Evolutionary conservation across 2,329 filamentous ascomycete genomes (phyloP), one percentile per base, ranked within the genome.

Genomic region (Colletotrichum noveboracense): DNA sequence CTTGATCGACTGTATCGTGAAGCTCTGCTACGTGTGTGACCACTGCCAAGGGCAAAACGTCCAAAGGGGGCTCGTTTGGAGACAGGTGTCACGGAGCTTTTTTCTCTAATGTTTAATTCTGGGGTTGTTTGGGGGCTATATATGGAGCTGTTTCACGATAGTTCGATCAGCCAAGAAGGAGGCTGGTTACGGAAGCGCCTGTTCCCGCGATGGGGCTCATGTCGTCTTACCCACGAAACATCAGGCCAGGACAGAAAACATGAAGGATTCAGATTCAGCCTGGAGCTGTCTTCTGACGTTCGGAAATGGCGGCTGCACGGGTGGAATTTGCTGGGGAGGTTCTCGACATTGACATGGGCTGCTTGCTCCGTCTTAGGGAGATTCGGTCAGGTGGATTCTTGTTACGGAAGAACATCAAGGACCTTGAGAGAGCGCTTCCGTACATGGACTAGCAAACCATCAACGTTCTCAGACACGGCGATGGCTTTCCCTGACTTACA

Each of bases 121-220:
- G 55, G 64, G 34, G 43, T 52, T 16, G 48, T 24, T 48, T 55
- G 62, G 62, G 34, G 9, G 24, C 55, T 62, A 70, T 26, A 62
- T 62, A 70, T 62, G 36, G 67, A 62, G 38, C 30, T 38, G 74
- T 74, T 60, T 76, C 74, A 76, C 74, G 58, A 76, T 55, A 38
- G 58, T 73, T 60, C 34, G 58, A 66, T 65, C 64, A 56, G 48
- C 58, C 70, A 62, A 75, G 58, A 55, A 24, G 21, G 30, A 43
- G 26, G 55, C 55, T 18, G 26, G 52, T 55, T 28, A 66, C 52
- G 68, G 48, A 71, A 48, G 52, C 26, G 24, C 52, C 8, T 34
- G 32, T 52, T 28, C 61, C 34, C 52, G 36, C 30, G 21, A 10
- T 62, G 55, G 24, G 18, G 16, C n/a, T 66, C 55, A 43, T 56